Conservation (phyloP, 139 green algal genomes). For the Chlorella sorokiniana region DNA sequence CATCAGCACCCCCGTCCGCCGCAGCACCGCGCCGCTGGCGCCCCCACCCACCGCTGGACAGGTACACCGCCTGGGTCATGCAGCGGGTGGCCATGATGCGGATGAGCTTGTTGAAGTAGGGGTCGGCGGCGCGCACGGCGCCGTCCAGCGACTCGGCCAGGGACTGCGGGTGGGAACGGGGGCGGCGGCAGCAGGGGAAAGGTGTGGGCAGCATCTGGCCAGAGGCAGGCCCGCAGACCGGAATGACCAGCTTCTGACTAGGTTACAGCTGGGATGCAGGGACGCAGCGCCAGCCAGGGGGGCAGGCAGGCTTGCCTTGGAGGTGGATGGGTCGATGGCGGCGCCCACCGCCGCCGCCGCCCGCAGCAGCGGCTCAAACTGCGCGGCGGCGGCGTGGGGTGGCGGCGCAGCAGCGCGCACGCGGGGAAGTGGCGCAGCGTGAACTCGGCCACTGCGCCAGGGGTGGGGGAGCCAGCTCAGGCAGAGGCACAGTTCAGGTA, state of each 20-base stretch:
- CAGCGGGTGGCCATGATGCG: constrained; percentile 97
- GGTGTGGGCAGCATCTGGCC: not conserved
- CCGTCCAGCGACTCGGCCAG: constrained; percentile 81
- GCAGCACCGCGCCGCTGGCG: not conserved
- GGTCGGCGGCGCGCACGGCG: constrained; percentile 74
- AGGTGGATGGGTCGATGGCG: constrained; percentile 64
- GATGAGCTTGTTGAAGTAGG: constrained; percentile 98
- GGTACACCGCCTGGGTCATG: constrained; percentile 94
- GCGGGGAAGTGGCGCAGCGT: constrained; percentile 81
- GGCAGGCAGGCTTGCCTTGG: constrained; percentile 31
- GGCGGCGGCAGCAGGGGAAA: not conserved
- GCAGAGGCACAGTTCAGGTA: not conserved
- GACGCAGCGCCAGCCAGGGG: no score
- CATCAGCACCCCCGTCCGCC: not conserved
- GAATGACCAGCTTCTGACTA: no score
- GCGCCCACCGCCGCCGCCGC: constrained; percentile 70
- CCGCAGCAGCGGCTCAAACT: constrained; percentile 75
- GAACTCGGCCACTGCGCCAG: constrained; percentile 72
- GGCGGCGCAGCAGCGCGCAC: constrained; percentile 80
- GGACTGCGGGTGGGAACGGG: constrained; percentile 25
- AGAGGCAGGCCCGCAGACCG: no score
- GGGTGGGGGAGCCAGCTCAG: not conserved
- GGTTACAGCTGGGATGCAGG: not conserved
- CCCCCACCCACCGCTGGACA: constrained; percentile 63
- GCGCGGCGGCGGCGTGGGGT: constrained; percentile 71